Evolutionary conservation across 495 filamentous ascomycete species (phyloP).

Genomic region (Parathielavia hyrcaniae): DNA sequence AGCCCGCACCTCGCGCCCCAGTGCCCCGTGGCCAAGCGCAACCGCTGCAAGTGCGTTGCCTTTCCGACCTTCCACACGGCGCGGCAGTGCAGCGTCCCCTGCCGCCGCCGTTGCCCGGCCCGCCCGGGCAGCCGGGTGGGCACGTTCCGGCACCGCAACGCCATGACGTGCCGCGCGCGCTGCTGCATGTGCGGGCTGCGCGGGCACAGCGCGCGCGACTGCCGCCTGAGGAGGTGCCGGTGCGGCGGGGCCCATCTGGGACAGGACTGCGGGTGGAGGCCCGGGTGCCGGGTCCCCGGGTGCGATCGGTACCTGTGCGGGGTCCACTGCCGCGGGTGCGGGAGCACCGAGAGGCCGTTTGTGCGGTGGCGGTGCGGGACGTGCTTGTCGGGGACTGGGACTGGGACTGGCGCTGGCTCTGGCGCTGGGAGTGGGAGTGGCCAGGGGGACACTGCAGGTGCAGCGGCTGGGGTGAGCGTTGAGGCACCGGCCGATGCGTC

Average conservation of each 20-base stretch:
- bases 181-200: slow-evolving; percentile 40
- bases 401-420: too few species aligned
- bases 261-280: slow-evolving; percentile 38
- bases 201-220: slow-evolving; percentile 34
- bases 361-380: slow-evolving; percentile 29
- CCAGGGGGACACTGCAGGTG: background rate
- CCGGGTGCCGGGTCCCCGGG: slow-evolving; percentile 28
- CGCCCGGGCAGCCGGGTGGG: slow-evolving; percentile 20
- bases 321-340: slow-evolving; percentile 36
- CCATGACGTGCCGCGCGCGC: slow-evolving; percentile 34
- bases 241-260: slow-evolving; percentile 36
- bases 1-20: slow-evolving; percentile 23
- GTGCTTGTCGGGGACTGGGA: slow-evolving; percentile 24
- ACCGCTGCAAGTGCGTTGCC: slow-evolving; percentile 37
- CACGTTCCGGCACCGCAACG: slow-evolving; percentile 28
- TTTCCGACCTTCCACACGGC: slow-evolving; percentile 36
- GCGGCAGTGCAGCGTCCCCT: slow-evolving; percentile 28
- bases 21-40: slow-evolving; percentile 29
- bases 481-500: too few species aligned
- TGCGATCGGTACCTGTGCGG: slow-evolving; percentile 33
- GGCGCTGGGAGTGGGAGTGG: too few species aligned
- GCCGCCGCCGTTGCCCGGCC: slow-evolving; percentile 32
- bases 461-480: too few species aligned
- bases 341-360: slow-evolving; percentile 31
- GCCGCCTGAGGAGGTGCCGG: slow-evolving; percentile 27